Percentiles rank a stretch among this genome's conserved stretches.
These are phyloP conservation scores for Acanthamoeba sp. DNA, from an alignment of 208 protist species.

Conservation along the genomic window DNA sequence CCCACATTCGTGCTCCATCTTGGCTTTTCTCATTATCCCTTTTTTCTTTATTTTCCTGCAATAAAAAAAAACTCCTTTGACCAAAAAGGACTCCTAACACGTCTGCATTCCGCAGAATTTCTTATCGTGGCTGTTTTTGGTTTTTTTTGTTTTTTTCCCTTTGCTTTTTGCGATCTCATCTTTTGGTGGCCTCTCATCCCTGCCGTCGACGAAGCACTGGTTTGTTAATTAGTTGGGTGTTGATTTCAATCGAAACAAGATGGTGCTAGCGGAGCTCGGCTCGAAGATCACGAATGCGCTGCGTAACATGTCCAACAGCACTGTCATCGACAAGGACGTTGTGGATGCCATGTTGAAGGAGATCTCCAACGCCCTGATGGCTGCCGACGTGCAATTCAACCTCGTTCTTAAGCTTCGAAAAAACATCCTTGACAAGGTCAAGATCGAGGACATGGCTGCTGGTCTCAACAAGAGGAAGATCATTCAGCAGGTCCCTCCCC, in stretches of 20 bases:
- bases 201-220: too few species aligned
- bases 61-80: background rate
- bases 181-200: background rate
- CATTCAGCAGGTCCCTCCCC: conserved; percentile 90
- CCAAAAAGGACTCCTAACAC: background rate
- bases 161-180: too few species aligned
- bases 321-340: conserved; percentile 86
- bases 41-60: background rate
- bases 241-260: conserved; percentile 80
- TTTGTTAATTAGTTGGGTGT: background rate
- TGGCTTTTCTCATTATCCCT: background rate
- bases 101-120: background rate
- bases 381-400: conserved; percentile 97
- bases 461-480: conserved; percentile 97
- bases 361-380: conserved; percentile 95
- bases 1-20: background rate
- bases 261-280: conserved; percentile 96
- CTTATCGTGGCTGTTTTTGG: background rate
- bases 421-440: conserved; percentile 94
- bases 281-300: conserved; percentile 87
- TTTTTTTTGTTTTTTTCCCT: background rate
- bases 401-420: conserved; percentile 95
- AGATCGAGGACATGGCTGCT: conserved; percentile 94
- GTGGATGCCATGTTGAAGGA: conserved; percentile 97
- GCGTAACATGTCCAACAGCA: conserved; percentile 72